phyloP scores from a whole-genome alignment of 306 rosid genomes.

The Cucurbita ficifolia region DNA sequence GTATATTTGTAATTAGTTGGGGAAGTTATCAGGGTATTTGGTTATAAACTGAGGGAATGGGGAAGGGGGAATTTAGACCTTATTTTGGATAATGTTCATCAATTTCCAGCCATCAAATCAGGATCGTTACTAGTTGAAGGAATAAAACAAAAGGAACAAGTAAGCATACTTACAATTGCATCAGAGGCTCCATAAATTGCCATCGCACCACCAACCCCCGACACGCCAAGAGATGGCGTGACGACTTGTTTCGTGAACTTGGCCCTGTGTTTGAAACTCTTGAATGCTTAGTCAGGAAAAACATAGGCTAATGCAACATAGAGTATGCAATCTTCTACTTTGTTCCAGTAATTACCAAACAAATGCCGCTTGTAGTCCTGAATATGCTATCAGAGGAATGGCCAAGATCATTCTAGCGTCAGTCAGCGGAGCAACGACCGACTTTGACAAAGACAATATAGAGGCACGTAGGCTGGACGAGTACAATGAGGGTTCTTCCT shows the following conservation, averaged over 20 bases:
- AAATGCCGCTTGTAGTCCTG: constrained; percentile 94
- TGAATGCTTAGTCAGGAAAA: constrained; percentile 5
- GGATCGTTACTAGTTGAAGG: not conserved
- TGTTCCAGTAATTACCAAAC: constrained; percentile 57
- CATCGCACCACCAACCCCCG: constrained; percentile 94
- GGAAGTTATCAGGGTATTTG: not conserved
- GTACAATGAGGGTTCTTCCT: constrained; percentile 20
- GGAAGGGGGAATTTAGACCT: not conserved
- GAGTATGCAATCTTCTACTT: constrained; percentile 9
- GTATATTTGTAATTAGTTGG: not conserved
- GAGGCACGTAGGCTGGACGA: constrained; percentile 28
- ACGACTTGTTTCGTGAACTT: constrained; percentile 67
- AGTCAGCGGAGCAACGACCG: constrained; percentile 39
- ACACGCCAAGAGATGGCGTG: constrained; percentile 67
- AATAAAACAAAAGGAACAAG: not conserved
- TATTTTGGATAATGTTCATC: not conserved
- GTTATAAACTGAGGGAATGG: too few relatives aligned
- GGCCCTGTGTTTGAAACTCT: constrained; percentile 40
- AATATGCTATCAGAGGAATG: constrained; percentile 85
- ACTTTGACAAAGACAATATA: constrained; percentile 34
- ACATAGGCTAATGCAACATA: constrained; percentile 7
- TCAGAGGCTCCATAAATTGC: constrained; percentile 89
- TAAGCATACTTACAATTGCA: constrained; percentile 65
- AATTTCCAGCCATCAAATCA: not conserved
- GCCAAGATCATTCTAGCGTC: constrained; percentile 57